Base-by-base conservation (phyloP, 352 stramenopile genomes). In the Phytophthora pini region DNA sequence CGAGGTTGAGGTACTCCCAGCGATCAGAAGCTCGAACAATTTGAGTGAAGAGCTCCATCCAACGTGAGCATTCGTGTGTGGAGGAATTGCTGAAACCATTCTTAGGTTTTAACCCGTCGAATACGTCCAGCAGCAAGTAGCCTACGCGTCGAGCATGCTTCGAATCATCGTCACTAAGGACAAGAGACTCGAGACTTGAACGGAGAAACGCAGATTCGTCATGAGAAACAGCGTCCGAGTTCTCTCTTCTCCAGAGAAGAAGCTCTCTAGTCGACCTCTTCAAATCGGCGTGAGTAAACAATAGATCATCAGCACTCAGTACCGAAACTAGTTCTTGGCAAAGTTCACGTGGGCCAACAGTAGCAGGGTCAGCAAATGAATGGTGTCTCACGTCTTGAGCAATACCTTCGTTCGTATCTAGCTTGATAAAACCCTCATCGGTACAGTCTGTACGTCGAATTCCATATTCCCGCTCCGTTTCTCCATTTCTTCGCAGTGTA, bases 81-180 rank as follows among this genome's bases (percentile, higher is more conserved):
- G 48, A 63, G 31, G 5, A 29, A 7, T 17, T 22, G 4, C 10
- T 26, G 5, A 20, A 0, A 5, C 49, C 13, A 47, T 61, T 26
- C 40, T 2, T 13, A 41, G 50, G 36, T n/a, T 49, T 50, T 36
- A 61, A 41, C 31, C n/a, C 39, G 29, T 85, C 72, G 43, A 85
- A 74, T 4, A 78, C 75, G 34, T 92, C 81, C 17, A 92, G 49
- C n/a, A 90, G 12, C 45, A 92, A 53, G 24, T 92, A 84, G 0
- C 79, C 79, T 17, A 89, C 78, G 5, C 81, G 74, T 48, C 86
- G 77, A 9, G 72, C 48, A 12, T 72, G 53, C 50, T 85, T 90
- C 0, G 65, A 62, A 13, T 70, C 55, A 17, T 72, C 46, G 4
- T 68, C 41, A 48, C 13, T 49, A 38, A 59, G 11, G 11, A 68